These are phyloP conservation scores for Geum urbanum DNA, from an alignment of 306 rosid species.

Conservation along the genomic window DNA sequence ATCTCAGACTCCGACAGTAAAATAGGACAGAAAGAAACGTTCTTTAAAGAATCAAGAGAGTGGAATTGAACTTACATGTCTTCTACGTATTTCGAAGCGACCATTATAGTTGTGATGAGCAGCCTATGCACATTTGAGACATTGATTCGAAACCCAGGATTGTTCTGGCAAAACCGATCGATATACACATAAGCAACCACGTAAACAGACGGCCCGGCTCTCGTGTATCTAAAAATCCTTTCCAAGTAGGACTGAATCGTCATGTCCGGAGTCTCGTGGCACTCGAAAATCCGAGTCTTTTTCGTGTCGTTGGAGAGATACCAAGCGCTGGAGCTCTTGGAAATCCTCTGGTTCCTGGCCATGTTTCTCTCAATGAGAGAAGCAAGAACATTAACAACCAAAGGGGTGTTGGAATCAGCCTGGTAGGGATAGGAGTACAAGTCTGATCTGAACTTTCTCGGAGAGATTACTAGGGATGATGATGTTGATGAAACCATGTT, in stretches of 20 bases:
- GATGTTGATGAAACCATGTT: conserved; percentile 36
- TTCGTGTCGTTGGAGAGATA: conserved; percentile 36
- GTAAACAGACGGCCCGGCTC: conserved; percentile 79
- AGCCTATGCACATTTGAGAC: conserved; percentile 75
- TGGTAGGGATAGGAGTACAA: conserved; percentile 65
- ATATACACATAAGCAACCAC: conserved; percentile 91
- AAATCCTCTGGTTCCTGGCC: conserved; percentile 73
- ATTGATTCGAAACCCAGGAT: conserved; percentile 59
- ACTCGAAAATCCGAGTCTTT: conserved; percentile 49
- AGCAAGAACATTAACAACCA: conserved; percentile 69
- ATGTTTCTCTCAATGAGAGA: conserved; percentile 77
- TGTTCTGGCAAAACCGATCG: conserved; percentile 75
- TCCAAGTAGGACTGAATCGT: conserved; percentile 65
- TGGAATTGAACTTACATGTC: conserved; percentile 80
- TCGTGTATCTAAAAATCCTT: conserved; percentile 81
- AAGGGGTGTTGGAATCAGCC: conserved; percentile 60
- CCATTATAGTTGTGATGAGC: conserved; percentile 85
- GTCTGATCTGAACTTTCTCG: conserved; percentile 74
- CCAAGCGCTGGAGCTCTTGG: conserved; percentile 40
- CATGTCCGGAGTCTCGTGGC: conserved; percentile 78
- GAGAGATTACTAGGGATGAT: conserved; percentile 47
- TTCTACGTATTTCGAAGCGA: conserved; percentile 88
- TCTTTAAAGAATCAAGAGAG: not conserved
- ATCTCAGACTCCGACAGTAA: not conserved
- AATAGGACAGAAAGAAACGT: not conserved